Evolutionary conservation across 108 stramenopile species (phyloP), one percentile per base, ranked within the genome.

Genomic region (Seminavis robusta): DNA sequence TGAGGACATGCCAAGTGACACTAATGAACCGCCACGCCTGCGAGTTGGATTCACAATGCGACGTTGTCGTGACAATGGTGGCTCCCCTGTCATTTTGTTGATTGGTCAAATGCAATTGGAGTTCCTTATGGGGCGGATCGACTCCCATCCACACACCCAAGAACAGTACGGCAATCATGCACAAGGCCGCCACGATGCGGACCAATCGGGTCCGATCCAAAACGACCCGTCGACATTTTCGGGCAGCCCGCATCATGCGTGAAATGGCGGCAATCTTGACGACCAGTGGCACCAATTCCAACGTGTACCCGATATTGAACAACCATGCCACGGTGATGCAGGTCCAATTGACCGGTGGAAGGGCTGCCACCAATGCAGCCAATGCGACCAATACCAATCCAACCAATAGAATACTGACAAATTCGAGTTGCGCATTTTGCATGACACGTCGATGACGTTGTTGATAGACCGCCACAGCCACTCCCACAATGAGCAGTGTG

Each of bases 201-300:
- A 51, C 60, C 0, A 73, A 59, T 32, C 34, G 26, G 31, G 46
- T 47, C 16, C 38, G 47, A 10, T 38, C 34, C 21, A 81, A 33
- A n/a, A 31, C n/a, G 13, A 79, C 52, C 16, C 72, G 56, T 46
- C 55, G 57, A 52, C 70, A 40, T n/a, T 34, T 34, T 47, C 43
- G 55, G 0, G 61, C 43, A 1, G 59, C 51, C 19, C 27, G 9
- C 21, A 66, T 26, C 10, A 74, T 20, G 1, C 63, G 63, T 48
- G 69, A 66, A 40, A 79, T 59, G 13, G 72, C 72, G 9, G 69
- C 57, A 1, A 79, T 65, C 40, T 73, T 73, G 10, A 74, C 59
- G 0, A 79, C 33, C 36, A 73, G 32, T 32, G 78, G 78, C 4
- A 74, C 39, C 45, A 79, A 11, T 28, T 39, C 55, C 8, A 70